phyloP scores from a whole-genome alignment of 371 early-diverging fungal species.

The Lichtheimia corymbifera region DNA sequence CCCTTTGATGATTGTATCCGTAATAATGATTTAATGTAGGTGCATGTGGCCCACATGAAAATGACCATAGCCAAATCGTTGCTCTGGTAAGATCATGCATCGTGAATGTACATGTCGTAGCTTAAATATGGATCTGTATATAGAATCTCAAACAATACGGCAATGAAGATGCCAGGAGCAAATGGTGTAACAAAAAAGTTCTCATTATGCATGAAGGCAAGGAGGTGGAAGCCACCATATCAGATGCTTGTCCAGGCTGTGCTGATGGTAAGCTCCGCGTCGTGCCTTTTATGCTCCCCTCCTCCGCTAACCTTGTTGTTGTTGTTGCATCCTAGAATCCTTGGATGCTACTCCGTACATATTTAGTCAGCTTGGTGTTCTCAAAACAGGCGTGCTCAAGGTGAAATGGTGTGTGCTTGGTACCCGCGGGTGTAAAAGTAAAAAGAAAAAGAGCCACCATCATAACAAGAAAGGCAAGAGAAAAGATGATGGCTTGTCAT shows the following conservation, averaged over 20 bases:
- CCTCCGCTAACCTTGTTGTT: neutral
- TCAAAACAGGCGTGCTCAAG: constrained; percentile 47
- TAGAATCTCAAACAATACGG: constrained; percentile 43
- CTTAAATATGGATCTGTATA: neutral
- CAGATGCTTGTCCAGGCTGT: constrained; percentile 48
- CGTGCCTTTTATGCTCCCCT: neutral
- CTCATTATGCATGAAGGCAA: constrained; percentile 27
- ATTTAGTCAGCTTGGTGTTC: constrained; percentile 53
- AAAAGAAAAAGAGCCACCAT: too few species aligned
- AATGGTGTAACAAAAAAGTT: constrained; percentile 44
- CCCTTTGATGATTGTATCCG: too few species aligned
- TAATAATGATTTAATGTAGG: neutral
- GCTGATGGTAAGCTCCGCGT: constrained; percentile 21
- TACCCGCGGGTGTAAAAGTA: neutral
- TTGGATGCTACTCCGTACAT: constrained; percentile 66
- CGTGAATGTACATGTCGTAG: neutral
- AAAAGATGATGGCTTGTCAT: too few species aligned
- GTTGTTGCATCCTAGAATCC: constrained; percentile 20
- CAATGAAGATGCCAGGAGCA: constrained; percentile 28
- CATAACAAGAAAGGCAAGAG: too few species aligned
- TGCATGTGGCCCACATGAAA: constrained; percentile 12
- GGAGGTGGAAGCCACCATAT: constrained; percentile 30
- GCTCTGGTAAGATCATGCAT: constrained; percentile 29
- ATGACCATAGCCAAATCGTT: constrained; percentile 28
- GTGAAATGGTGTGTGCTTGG: constrained; percentile 56